A percentile compares a stretch with the other conserved stretches of the same genome.
Conservation (phyloP, 139 green algal species). For the Zygnema cylindricum region DNA sequence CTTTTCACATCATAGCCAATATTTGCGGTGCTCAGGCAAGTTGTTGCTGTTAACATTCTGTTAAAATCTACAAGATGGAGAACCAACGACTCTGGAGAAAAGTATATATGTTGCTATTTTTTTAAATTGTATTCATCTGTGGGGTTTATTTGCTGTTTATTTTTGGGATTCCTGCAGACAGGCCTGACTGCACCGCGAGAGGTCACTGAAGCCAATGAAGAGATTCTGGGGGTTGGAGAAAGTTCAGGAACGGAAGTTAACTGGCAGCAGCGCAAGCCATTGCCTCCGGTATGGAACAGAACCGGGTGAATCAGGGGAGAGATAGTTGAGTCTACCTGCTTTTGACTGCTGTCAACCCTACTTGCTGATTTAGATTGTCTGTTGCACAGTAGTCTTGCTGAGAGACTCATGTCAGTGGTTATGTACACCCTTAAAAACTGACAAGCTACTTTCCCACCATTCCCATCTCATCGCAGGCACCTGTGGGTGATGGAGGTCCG, state of each 20-base stretch:
- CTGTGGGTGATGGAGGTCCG: no score
- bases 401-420: no score
- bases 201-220: not conserved
- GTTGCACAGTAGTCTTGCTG: no score
- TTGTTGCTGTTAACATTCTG: not conserved
- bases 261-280: not conserved
- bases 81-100: not conserved
- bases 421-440: no score
- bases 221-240: not conserved
- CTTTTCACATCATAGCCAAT: not conserved
- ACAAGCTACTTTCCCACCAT: no score
- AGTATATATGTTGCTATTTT: not conserved
- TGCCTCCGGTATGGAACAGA: not conserved
- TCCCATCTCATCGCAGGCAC: no score
- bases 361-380: no score
- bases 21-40: not conserved
- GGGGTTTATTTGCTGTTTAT: not conserved
- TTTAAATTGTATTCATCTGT: not conserved
- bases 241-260: not conserved
- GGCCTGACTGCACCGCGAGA: not conserved
- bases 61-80: not conserved
- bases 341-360: no score
- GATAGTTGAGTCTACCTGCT: no score
- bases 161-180: not conserved
- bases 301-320: no score